Evolutionary conservation across 176 grass and related monocot genomes (phyloP), one percentile per base, ranked within the genome.

Genomic region (Phragmites australis): DNA sequence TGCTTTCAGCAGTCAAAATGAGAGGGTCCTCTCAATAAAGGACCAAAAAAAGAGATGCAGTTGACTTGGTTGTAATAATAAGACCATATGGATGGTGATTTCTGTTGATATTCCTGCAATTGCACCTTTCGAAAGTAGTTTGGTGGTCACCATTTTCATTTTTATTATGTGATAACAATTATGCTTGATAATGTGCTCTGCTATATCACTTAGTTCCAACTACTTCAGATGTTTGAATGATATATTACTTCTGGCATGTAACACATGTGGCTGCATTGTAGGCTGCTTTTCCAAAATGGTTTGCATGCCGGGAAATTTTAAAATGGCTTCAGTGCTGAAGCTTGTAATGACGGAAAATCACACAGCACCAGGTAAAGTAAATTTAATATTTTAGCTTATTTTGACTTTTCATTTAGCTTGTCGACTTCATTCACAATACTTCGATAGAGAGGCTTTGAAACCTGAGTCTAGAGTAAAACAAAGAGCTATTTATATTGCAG

Each of bases 261-360:
- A 68, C 63, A 8, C 41, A 71, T 69, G 41, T 81, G 37, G 41
- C 49, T 82, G 21, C 10, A 46, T 57, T 90, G 42, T 79, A 94
- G 88, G 83, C 81, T 90, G 55, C 65, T 77, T 67, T 78, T 84
- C 34, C 70, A 85, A 86, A 86, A 94, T 94, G 92, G 92, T 94
- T 83, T 94, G 92, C 86, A 88, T 88, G 88, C 11, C 81, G 68
- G 86, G 92, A 48, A 80, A 88, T 84, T 82, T 82, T 82, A 86
- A 85, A 94, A 94, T 94, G 92, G 80, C 88, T 77, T 82, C 92
- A 60, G 78, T 94, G 86, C 71, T 87, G 71, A 94, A 87, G 86
- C 85, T 90, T 79, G 83, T 93, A 49, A 88, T 81, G 70, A 85
- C 84, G 68, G 82, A 88, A 91, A 86, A 80, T 78, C 73, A 85